These are phyloP conservation scores for Scedosporium minutisporum DNA, from an alignment of 2,329 filamentous ascomycete species.

Conservation along the genomic window DNA sequence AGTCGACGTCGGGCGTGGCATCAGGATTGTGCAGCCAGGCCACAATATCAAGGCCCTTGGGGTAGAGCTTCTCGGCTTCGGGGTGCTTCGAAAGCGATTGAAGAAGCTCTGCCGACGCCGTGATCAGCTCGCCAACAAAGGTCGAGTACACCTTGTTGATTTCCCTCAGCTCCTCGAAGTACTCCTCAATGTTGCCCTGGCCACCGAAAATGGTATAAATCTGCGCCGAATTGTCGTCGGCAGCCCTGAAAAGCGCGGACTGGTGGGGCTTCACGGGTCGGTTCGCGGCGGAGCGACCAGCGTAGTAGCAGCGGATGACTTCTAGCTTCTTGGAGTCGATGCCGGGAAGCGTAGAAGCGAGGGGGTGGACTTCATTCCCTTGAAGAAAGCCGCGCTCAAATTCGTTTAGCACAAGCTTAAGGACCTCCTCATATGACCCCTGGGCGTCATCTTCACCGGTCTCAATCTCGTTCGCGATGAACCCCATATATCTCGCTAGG, in stretches of 20 bases:
- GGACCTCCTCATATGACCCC: conserved; percentile 82
- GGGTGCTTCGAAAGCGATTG: conserved; percentile 75
- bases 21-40: conserved; percentile 86
- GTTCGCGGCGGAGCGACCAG: conserved; percentile 73
- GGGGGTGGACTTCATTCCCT: conserved; percentile 91
- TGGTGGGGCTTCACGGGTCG: conserved; percentile 85
- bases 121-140: conserved; percentile 79
- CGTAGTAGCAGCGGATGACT: conserved; percentile 86
- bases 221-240: conserved; percentile 70
- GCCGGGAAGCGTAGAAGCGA: conserved; percentile 76
- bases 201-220: conserved; percentile 94
- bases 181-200: conserved; percentile 98
- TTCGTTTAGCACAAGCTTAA: conserved; percentile 87
- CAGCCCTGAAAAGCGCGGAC: conserved; percentile 83
- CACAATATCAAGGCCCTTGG: conserved; percentile 93
- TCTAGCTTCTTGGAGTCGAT: conserved; percentile 88
- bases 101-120: conserved; percentile 74
- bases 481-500: conserved; percentile 87
- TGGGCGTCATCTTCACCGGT: conserved; percentile 84
- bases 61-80: conserved; percentile 86
- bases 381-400: conserved; percentile 92
- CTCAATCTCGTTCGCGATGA: conserved; percentile 79
- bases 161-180: conserved; percentile 93
- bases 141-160: conserved; percentile 85
- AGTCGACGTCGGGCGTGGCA: conserved; percentile 85